Evolutionary conservation across 2,329 filamentous ascomycete species (phyloP).

Genomic region (Reticulascus tulasneorum): DNA sequence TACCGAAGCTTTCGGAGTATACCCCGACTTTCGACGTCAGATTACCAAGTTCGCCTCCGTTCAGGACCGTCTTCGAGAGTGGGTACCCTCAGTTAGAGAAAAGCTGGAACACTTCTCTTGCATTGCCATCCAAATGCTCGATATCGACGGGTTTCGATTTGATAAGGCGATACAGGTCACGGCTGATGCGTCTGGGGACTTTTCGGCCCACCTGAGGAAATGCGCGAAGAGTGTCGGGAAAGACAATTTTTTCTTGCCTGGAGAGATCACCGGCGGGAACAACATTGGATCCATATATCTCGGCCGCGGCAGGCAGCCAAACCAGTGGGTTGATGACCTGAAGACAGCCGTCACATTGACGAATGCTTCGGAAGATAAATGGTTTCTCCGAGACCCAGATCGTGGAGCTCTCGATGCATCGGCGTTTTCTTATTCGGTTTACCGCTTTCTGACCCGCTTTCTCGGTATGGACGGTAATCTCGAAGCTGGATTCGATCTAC

Average conservation of each 20-base stretch:
- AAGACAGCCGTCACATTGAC: conserved; percentile 16
- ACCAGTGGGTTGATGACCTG: conserved; percentile 16
- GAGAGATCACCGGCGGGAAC: conserved; percentile 63
- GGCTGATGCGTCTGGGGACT: conserved; percentile 56
- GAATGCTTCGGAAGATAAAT: conserved; percentile 7
- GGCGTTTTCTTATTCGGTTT: conserved; percentile 35
- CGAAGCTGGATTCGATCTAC: conserved; percentile 25
- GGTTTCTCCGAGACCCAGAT: conserved; percentile 54
- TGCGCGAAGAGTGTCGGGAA: conserved; percentile 55
- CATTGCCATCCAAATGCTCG: conserved; percentile 56
- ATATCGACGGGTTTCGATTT: conserved; percentile 63
- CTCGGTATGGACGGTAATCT: conserved; percentile 28
- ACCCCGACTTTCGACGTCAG: conserved; percentile 59
- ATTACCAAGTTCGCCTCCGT: conserved; percentile 64
- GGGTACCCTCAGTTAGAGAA: conserved; percentile 52
- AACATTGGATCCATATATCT: conserved; percentile 57
- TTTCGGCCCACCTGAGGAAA: conserved; percentile 52
- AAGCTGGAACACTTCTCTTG: conserved; percentile 60
- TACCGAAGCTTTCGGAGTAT: conserved; percentile 59
- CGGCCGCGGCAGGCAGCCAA: conserved; percentile 51
- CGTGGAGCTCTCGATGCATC: conserved; percentile 41
- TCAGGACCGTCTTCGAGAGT: conserved; percentile 63
- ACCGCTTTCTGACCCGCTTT: conserved; percentile 24
- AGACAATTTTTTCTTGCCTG: conserved; percentile 60
- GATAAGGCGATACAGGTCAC: conserved; percentile 66